Percentiles rank a stretch among this genome's conserved stretches.
These are phyloP conservation scores for Chiua virens DNA, from an alignment of 768 basidiomycete species.

Conservation along the genomic window DNA sequence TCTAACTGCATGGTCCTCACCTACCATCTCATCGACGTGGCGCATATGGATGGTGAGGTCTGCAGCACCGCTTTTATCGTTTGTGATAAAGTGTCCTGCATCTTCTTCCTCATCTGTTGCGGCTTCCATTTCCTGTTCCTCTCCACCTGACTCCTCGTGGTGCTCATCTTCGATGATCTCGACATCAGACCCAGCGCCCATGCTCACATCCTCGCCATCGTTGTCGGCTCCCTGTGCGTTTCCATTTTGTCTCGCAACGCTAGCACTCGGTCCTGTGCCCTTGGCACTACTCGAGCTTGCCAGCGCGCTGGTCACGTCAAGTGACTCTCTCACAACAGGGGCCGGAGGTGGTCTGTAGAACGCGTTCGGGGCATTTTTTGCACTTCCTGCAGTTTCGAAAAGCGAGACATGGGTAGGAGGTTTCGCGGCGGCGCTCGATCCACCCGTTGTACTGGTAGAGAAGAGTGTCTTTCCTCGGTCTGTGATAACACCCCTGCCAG, in stretches of 20 bases:
- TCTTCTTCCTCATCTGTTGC: conserved; percentile 13
- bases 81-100: conserved; percentile 17
- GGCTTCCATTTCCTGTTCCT: conserved; percentile 7
- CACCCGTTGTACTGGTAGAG: background rate
- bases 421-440: conserved; percentile 3
- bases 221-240: background rate
- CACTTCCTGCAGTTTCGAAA: conserved; percentile 47
- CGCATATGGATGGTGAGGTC: conserved; percentile 18
- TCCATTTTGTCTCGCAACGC: conserved; percentile 3
- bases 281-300: background rate
- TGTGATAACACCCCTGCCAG: conserved; percentile 7
- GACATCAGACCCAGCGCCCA: conserved; percentile 18
- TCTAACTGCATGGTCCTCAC: conserved; percentile 2
- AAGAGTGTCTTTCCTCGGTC: conserved; percentile 20
- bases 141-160: background rate
- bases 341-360: conserved; percentile 58
- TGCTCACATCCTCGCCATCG: conserved; percentile 20
- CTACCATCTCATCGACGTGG: conserved; percentile 9
- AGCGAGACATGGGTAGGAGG: conserved; percentile 20
- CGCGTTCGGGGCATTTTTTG: conserved; percentile 58
- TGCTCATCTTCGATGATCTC: conserved; percentile 11
- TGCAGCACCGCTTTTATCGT: conserved; percentile 15
- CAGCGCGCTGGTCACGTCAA: conserved; percentile 3
- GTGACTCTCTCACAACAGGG: background rate
- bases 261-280: background rate